phyloP scores from a whole-genome alignment of 2,329 filamentous ascomycete species.

The Alternaria sp. region DNA sequence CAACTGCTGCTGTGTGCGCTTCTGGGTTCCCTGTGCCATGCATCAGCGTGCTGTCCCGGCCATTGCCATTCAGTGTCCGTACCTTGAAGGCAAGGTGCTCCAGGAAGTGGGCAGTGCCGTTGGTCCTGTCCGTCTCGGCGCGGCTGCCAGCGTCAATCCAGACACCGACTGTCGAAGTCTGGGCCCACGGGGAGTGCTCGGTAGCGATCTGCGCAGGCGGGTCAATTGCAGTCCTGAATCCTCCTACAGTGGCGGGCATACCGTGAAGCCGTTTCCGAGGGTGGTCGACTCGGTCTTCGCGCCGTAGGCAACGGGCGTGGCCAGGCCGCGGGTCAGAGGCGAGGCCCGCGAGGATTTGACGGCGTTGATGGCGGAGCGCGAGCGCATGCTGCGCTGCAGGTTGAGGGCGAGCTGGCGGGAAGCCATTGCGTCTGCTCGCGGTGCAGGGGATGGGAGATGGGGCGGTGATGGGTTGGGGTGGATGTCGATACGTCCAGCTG shows the following conservation, averaged over 20 bases:
- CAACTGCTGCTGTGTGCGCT: slow-evolving; percentile 93
- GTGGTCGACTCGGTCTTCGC: slow-evolving; percentile 95
- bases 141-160: slow-evolving; percentile 99
- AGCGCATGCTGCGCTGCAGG: slow-evolving; percentile 88
- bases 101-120: slow-evolving; percentile 98
- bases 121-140: slow-evolving; percentile 97
- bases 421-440: slow-evolving; percentile 70
- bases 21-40: slow-evolving; percentile 77
- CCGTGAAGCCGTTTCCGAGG: slow-evolving; percentile 95
- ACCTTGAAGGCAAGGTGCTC: slow-evolving; percentile 99
- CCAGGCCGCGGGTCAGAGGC: slow-evolving; percentile 84
- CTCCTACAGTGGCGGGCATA: slow-evolving; percentile 53
- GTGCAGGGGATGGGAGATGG: slow-evolving; percentile 32
- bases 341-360: slow-evolving; percentile 59
- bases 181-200: slow-evolving; percentile 96
- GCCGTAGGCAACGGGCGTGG: slow-evolving; percentile 76
- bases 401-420: slow-evolving; percentile 96
- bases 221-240: slow-evolving; percentile 41
- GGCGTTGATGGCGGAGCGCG: slow-evolving; percentile 80
- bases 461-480: slow-evolving; percentile 36
- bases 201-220: slow-evolving; percentile 77
- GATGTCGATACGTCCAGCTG: slow-evolving; percentile 28
- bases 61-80: slow-evolving; percentile 31
- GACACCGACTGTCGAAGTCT: slow-evolving; percentile 97
- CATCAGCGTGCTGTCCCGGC: slow-evolving; percentile 31